These are phyloP conservation scores for Clonostachys solani DNA, from an alignment of 2,329 filamentous ascomycete genomes.

Conservation along the genomic window DNA sequence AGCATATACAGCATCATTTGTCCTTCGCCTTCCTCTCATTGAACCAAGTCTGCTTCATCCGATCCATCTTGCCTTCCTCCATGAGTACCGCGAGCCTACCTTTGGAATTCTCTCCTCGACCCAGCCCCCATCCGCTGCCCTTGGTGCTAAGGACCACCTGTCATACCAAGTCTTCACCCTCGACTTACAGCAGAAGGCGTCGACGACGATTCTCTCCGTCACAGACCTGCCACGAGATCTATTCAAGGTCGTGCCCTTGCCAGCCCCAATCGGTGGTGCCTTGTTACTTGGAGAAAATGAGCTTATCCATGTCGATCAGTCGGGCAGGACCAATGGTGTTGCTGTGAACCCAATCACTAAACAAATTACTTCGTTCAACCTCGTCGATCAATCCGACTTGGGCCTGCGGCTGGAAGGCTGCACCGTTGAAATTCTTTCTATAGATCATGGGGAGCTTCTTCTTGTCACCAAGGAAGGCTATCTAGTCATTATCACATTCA, in stretches of 20 bases:
- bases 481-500: constrained; percentile 74
- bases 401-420: constrained; percentile 78
- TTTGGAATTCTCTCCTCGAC: constrained; percentile 90
- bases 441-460: constrained; percentile 78
- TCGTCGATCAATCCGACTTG: constrained; percentile 82
- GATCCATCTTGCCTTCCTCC: constrained; percentile 85
- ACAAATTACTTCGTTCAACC: constrained; percentile 75
- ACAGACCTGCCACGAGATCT: constrained; percentile 82
- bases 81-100: constrained; percentile 96
- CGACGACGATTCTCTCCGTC: constrained; percentile 87
- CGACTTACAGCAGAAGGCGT: constrained; percentile 88
- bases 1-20: constrained; percentile 87
- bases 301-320: constrained; percentile 92
- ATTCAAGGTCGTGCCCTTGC: constrained; percentile 75
- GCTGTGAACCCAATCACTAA: constrained; percentile 89
- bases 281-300: constrained; percentile 86
- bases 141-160: constrained; percentile 81
- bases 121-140: constrained; percentile 65
- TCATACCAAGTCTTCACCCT: constrained; percentile 94
- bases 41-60: constrained; percentile 85
- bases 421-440: constrained; percentile 69
- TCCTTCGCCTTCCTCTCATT: constrained; percentile 82
- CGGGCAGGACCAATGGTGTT: constrained; percentile 87
- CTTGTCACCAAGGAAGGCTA: constrained; percentile 73
- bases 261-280: constrained; percentile 82